Evolutionary conservation across 225 moss, liverwort and hornwort species (phyloP), one percentile per base, ranked within the genome.

Genomic region (Antitrichia curtipendula): DNA sequence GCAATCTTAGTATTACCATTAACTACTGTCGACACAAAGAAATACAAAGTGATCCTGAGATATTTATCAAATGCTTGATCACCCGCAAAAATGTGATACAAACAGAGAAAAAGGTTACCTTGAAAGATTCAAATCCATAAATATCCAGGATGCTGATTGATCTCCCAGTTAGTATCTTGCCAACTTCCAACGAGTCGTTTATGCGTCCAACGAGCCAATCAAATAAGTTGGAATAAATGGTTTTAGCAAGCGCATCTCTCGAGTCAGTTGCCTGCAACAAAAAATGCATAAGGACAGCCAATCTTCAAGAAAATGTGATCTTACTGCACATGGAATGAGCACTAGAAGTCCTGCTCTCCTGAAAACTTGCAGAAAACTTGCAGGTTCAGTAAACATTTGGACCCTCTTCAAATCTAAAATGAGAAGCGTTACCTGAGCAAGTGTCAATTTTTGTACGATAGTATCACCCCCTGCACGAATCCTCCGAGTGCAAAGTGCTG

Each of bases 131-230:
- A 81, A 98, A 98, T 53, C 98, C 98, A 84, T 98, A 98, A 58
- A 98, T 98, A 93, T 98, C 98, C 78, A 98, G 89, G 83, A 98
- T 98, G 85, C 98, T 96, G 75, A 98, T 98, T 83, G 98, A 98
- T 78, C 95, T 92, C 83, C 98, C 98, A 53, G 98, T 94, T 66
- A 94, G 88, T 61, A 90, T 92, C 92, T 98, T 98, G 83, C 98
- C 98, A 90, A 95, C 96, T 90, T 98, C 96, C 89, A 98, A 81
- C 25, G 98, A 98, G 84, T 95, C 96, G 87, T 98, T 98, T 61
- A 98, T 93, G n/a, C 96, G 94, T 73, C 96, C 96, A 78, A 98
- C 98, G 58, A 98, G 92, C 98, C 98, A 98, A 91, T 96, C 98
- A 86, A 98, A 98, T 85, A 98, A 87, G 82, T 93, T 93, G 80